phyloP scores from a whole-genome alignment of 768 basidiomycete genomes.

The Gloeopeniophorella convolvens region DNA sequence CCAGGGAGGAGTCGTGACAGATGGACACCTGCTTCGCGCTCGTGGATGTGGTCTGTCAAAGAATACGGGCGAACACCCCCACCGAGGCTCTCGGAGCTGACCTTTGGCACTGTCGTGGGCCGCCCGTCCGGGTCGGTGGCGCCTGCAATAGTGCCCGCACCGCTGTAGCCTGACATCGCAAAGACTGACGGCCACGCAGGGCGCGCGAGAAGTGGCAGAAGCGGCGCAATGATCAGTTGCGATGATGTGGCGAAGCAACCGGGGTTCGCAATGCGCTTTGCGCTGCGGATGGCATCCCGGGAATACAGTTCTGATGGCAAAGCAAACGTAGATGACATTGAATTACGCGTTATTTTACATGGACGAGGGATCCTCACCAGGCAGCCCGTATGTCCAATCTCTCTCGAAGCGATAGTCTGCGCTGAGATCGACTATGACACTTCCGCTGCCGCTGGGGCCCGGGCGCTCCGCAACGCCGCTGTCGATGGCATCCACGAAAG shows the following conservation, averaged over 20 bases:
- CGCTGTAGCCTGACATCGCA: constrained; percentile 91
- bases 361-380: constrained; percentile 71
- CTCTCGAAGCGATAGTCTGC: constrained; percentile 95
- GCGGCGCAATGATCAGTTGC: constrained; percentile 87
- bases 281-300: constrained; percentile 54
- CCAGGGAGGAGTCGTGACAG: constrained; percentile 54
- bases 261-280: constrained; percentile 92
- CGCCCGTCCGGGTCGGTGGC: constrained; percentile 57
- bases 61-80: constrained; percentile 81
- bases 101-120: constrained; percentile 74
- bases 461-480: constrained; percentile 55
- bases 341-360: constrained; percentile 30
- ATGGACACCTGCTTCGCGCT: constrained; percentile 88
- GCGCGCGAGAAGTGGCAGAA: constrained; percentile 63
- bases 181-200: constrained; percentile 74
- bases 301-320: constrained; percentile 73
- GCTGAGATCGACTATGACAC: constrained; percentile 86
- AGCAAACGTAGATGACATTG: constrained; percentile 30
- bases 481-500: constrained; percentile 93
- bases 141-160: constrained; percentile 82
- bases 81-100: constrained; percentile 65
- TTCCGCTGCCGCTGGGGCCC: constrained; percentile 35
- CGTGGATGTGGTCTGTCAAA: constrained; percentile 97
- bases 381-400: constrained; percentile 96
- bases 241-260: constrained; percentile 95